Conservation (phyloP, 2,329 filamentous ascomycete species). For the Cadophora sp. region DNA sequence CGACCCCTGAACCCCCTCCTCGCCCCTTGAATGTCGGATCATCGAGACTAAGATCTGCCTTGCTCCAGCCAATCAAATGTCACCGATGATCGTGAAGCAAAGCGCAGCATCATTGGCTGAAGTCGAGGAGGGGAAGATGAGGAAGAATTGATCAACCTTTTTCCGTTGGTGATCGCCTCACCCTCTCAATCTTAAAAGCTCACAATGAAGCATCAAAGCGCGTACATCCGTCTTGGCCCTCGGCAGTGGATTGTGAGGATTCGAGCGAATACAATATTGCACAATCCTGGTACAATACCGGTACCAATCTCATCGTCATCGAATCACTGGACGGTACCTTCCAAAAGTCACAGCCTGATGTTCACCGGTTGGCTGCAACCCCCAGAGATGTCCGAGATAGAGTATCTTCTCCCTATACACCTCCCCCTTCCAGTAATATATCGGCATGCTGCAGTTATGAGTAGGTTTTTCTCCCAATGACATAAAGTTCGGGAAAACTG, state of each 20-base stretch:
- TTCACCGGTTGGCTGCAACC: background rate
- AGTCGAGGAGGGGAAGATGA: background rate
- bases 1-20: background rate
- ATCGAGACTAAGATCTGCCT: background rate
- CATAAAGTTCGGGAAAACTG: background rate
- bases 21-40: background rate
- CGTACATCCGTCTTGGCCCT: slow-evolving; percentile 8
- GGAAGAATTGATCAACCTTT: slow-evolving; percentile 9
- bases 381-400: background rate
- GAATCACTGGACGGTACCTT: background rate
- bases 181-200: background rate
- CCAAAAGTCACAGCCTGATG: background rate
- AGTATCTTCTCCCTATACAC: background rate
- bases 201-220: background rate
- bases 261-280: background rate
- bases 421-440: slow-evolving; percentile 1
- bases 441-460: slow-evolving; percentile 1
- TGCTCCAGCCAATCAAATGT: background rate
- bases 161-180: background rate
- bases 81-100: background rate
- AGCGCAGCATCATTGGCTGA: slow-evolving; percentile 6
- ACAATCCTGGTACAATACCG: background rate
- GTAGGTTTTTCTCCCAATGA: background rate
- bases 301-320: background rate
- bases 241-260: background rate